Base-by-base conservation (phyloP, 2,329 filamentous ascomycete genomes). In the Colletotrichum sp. region DNA sequence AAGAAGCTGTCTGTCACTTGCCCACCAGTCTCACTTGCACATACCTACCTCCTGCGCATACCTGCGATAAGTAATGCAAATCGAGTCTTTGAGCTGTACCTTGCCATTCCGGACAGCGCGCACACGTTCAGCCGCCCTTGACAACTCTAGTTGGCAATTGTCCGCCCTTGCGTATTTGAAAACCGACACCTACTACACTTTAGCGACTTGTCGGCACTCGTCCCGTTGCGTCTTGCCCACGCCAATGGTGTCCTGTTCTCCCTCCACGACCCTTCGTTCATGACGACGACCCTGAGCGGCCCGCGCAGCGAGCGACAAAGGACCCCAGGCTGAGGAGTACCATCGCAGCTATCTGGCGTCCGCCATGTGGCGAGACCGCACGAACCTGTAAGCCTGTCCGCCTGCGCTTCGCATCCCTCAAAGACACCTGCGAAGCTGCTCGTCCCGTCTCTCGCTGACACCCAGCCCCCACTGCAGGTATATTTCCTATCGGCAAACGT, bases 351-450 rank as follows among this genome's bases (percentile, higher is more conserved):
- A 71, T 80, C 59, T 74, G 81, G 86, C 86, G 87, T 89, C 89
- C 92, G 93, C 90, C 87, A 98, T 98, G 95, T 99, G 96, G 96
- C 95, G 97, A 88, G 97, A 99, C 90, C 94, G 97, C 86, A 99
- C 97, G 79, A 99, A 98, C 84, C 94, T 99, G 95, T 98, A 92
- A 79, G 91, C 72, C 51, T 57, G 68, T 63, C 36, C 69, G 43
- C 70, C 75, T 65, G 69, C 69, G 65, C 47, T 69, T 54, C 72
- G 34, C 68, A 68, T 76, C n/a, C 68, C 29, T 67, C 29, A 57
- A 13, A 15, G n/a, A 21, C n/a, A 34, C 9, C 59, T 12, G 57
- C n/a, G 43, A 51, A 51, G 43, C 43, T 33, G 36, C 54, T 64
- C 59, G 31, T 29, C 33, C 72, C 64, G 66, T 21, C 38, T 66